Percentiles rank a stretch among this genome's conserved stretches.
Evolutionary conservation across 768 basidiomycete species (phyloP).

Genomic region (Dacryopinax spathularia): DNA sequence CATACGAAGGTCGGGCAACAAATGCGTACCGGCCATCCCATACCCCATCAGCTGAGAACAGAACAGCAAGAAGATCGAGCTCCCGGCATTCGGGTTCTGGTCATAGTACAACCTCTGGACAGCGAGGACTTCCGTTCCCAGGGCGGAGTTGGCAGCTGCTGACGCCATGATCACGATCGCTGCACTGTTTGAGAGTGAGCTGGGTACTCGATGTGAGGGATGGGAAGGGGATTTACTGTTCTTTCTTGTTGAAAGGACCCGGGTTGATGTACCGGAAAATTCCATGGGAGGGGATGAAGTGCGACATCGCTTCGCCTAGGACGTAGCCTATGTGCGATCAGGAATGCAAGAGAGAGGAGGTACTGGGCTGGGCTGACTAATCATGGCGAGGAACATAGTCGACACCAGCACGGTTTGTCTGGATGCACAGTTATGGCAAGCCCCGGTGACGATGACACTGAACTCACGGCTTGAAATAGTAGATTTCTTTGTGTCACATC

Average conservation of each 20-base stretch:
- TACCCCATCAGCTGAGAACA: constrained; percentile 32
- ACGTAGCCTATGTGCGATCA: constrained; percentile 25
- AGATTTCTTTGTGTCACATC: no score
- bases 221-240: constrained; percentile 38
- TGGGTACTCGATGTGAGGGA: not conserved
- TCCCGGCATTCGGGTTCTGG: constrained; percentile 33
- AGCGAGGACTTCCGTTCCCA: constrained; percentile 40
- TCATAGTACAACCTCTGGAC: constrained; percentile 43
- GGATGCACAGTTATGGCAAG: not conserved
- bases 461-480: constrained; percentile 45
- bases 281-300: constrained; percentile 33
- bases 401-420: constrained; percentile 42
- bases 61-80: constrained; percentile 34
- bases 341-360: not conserved
- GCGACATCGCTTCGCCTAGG: constrained; percentile 34
- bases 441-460: not conserved
- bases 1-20: no score
- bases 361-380: not conserved
- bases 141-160: constrained; percentile 39
- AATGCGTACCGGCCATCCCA: constrained; percentile 43
- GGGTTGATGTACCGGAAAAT: constrained; percentile 40
- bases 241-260: constrained; percentile 46
- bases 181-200: not conserved
- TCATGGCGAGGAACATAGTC: constrained; percentile 32
- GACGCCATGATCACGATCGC: constrained; percentile 35